Percentiles rank a stretch among this genome's conserved stretches.
phyloP scores from a whole-genome alignment of 2,329 filamentous ascomycete species.

The Tolypocladium tundrense region DNA sequence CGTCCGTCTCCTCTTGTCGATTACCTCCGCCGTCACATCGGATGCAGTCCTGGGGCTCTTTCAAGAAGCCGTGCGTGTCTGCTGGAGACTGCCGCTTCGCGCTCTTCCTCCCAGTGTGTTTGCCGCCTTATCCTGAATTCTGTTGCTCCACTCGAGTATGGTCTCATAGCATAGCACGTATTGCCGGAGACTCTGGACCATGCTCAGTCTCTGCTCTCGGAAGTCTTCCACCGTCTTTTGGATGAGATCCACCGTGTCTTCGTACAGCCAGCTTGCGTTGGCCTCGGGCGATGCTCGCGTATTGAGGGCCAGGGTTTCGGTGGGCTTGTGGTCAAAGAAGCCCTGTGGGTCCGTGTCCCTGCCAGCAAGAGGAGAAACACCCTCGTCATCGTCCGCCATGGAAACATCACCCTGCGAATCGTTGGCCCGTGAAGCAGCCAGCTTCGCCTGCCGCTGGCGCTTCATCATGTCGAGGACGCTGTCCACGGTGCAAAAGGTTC shows the following conservation, averaged over 20 bases:
- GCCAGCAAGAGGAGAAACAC: constrained; percentile 16
- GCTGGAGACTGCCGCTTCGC: constrained; percentile 22
- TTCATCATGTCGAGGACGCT: constrained; percentile 95
- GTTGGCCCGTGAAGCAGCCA: constrained; percentile 7
- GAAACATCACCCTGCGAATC: constrained; percentile 33
- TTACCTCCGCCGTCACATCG: neutral
- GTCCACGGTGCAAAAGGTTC: constrained; percentile 93
- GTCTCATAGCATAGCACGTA: constrained; percentile 97
- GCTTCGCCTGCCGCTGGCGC: constrained; percentile 50
- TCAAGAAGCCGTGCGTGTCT: constrained; percentile 4
- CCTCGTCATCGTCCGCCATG: constrained; percentile 27
- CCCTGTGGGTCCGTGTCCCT: constrained; percentile 12
- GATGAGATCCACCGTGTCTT: constrained; percentile 67
- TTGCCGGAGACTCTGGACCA: constrained; percentile 91
- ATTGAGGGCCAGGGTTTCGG: constrained; percentile 7
- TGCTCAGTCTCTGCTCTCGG: constrained; percentile 76
- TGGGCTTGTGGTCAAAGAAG: constrained; percentile 5
- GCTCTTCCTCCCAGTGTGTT: constrained; percentile 10
- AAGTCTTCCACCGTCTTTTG: constrained; percentile 87
- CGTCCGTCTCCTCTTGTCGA: neutral
- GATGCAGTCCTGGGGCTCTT: neutral
- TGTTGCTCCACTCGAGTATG: constrained; percentile 72
- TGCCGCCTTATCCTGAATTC: constrained; percentile 28
- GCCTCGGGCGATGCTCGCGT: constrained; percentile 6
- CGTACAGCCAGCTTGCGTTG: constrained; percentile 56